Evolutionary conservation across 2,329 filamentous ascomycete species (phyloP).

Genomic region (Pseudonectria buxi): DNA sequence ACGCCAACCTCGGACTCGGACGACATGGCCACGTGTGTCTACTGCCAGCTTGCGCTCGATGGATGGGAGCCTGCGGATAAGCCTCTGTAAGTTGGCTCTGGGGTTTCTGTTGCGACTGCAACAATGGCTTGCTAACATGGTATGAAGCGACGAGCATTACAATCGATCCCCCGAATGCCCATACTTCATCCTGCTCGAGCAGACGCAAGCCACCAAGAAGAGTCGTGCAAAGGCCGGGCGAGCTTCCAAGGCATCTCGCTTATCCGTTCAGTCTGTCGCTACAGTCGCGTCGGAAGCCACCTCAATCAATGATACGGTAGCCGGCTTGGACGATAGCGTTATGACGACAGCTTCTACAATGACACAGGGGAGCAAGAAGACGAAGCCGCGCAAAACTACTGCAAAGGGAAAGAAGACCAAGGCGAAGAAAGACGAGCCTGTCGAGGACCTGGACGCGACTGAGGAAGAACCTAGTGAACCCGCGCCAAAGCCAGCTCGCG

Average conservation of each 20-base stretch:
- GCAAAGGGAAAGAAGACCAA: constrained; percentile 34
- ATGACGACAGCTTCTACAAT: constrained; percentile 53
- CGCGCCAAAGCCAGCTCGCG: constrained; percentile 38
- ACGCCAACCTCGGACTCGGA: constrained; percentile 76
- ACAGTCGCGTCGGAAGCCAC: constrained; percentile 44
- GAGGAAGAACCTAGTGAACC: constrained; percentile 18
- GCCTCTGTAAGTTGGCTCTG: constrained; percentile 56
- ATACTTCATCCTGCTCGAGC: constrained; percentile 68
- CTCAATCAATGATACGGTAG: constrained; percentile 41
- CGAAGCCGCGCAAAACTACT: constrained; percentile 48
- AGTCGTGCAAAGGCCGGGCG: constrained; percentile 46
- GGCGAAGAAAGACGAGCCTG: constrained; percentile 46
- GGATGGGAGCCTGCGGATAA: constrained; percentile 93
- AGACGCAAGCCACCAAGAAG: constrained; percentile 49
- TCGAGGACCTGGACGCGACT: constrained; percentile 34
- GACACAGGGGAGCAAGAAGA: constrained; percentile 53
- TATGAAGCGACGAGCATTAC: constrained; percentile 71
- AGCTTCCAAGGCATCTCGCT: constrained; percentile 63
- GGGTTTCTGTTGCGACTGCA: not conserved
- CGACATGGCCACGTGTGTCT: constrained; percentile 85
- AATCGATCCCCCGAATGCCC: constrained; percentile 70
- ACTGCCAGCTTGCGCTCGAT: constrained; percentile 84
- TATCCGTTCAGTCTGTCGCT: constrained; percentile 52
- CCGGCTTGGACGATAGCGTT: constrained; percentile 51
- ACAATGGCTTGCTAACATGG: constrained; percentile 17